Evolutionary conservation across 306 rosid species (phyloP).

Genomic region (Ceratonia siliqua): DNA sequence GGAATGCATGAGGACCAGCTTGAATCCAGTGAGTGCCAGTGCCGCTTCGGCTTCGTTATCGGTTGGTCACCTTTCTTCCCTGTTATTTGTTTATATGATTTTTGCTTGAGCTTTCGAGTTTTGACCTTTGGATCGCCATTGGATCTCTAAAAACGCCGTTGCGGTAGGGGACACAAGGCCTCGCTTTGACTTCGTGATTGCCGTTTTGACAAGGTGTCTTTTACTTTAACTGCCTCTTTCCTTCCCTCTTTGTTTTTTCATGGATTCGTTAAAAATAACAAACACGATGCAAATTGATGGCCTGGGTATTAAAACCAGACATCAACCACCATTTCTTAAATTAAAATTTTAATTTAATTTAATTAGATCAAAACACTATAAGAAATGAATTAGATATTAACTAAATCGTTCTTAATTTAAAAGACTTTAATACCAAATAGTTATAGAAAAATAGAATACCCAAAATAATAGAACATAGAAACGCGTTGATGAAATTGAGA

Average conservation of each 20-base stretch:
- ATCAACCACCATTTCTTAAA: too few species aligned
- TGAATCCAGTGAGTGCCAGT: slow-evolving; percentile 28
- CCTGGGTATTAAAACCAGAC: too few species aligned
- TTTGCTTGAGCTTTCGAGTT: neutral
- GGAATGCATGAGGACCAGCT: slow-evolving; percentile 36
- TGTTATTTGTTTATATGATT: neutral
- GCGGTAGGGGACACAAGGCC: slow-evolving; percentile 28
- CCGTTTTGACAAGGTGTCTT: slow-evolving; percentile 35
- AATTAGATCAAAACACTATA: too few species aligned
- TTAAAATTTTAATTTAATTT: too few species aligned
- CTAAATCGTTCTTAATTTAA: too few species aligned
- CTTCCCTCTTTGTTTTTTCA: neutral
- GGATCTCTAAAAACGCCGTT: slow-evolving; percentile 49
- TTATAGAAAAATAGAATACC: too few species aligned
- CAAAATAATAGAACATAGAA: too few species aligned
- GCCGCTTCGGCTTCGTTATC: neutral
- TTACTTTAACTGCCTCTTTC: neutral
- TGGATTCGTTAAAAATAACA: too few species aligned
- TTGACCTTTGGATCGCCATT: neutral
- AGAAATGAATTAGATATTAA: too few species aligned
- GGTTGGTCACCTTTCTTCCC: neutral
- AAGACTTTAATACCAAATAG: too few species aligned
- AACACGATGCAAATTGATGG: too few species aligned
- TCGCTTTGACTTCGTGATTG: slow-evolving; percentile 8
- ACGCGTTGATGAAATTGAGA: neutral